Evolutionary conservation across 2,329 filamentous ascomycete species (phyloP), one percentile per base, ranked within the genome.

Genomic region (Calonectria leucothoes): DNA sequence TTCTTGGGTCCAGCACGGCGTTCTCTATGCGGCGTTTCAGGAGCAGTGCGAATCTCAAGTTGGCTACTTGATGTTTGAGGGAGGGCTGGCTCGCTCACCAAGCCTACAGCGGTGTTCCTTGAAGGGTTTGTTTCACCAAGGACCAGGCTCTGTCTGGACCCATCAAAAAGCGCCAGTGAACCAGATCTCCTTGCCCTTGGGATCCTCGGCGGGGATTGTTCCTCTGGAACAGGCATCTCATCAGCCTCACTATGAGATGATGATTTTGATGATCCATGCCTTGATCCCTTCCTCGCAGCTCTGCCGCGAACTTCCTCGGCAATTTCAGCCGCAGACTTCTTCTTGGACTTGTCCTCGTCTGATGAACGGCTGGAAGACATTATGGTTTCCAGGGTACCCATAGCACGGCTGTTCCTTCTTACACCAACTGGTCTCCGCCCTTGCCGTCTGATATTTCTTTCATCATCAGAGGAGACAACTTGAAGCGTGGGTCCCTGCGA

Each of bases 341-440:
- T 92, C 76, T 88, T 90, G n/a, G 87, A 85, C 76, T 87, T 89
- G 51, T 92, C 91, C 75, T 93, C 91, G 29, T 92, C 90, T 0
- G 91, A 92, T 1, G 91, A 93, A 31, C 91, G 88, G 73, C 91
- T 93, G 0, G 90, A 91, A 29, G 90, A 92, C 86, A 93, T 93
- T 79, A 93, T 93, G 0, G 91, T 93, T 78, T 93, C 91, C 5
- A 93, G 82, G 0, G 91, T 93, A 4, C 91, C 90, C 81, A 92
- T 90, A 6, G 91, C 91, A 29, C 86, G 85, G 72, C 89, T 91
- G 67, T 86, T 87, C 51, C 87, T 84, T 48, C 89, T 84, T 2
- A 81, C 82, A 0, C 83, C 83, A 52, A 84, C 85, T 25, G 87
- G 84, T 25, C 87, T 83, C 75, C 85, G 85, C 66, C 83, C 83